These are phyloP conservation scores for Pseudogymnoascus sp. DNA, from an alignment of 2,329 filamentous ascomycete species.

Conservation along the genomic window DNA sequence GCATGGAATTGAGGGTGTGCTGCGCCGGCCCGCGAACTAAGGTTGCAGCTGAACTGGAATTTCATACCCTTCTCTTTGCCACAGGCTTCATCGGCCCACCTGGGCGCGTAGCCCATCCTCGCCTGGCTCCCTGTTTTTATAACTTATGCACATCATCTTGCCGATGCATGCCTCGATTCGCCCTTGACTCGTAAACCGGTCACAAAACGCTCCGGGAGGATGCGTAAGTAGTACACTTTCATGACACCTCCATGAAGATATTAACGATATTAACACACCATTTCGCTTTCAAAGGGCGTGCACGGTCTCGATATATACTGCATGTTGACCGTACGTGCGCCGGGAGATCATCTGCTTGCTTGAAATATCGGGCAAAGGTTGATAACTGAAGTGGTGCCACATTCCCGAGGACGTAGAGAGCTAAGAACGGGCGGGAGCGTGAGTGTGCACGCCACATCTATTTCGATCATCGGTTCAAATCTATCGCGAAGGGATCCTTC, in stretches of 20 bases:
- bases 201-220: background rate
- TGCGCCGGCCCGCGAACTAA: constrained; percentile 13
- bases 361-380: constrained; percentile 1
- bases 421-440: background rate
- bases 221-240: background rate
- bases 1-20: constrained; percentile 13
- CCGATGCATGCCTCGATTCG: background rate
- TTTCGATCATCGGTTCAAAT: constrained; percentile 3
- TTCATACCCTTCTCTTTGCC: background rate
- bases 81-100: constrained; percentile 3
- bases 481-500: background rate
- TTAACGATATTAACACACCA: constrained; percentile 5
- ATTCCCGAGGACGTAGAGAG: background rate
- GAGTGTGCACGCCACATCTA: constrained; percentile 8
- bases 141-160: constrained; percentile 9
- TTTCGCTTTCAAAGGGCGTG: background rate
- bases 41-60: constrained; percentile 9
- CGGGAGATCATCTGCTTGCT: constrained; percentile 11
- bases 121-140: background rate
- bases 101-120: background rate
- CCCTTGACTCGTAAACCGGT: constrained; percentile 7
- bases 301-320: constrained; percentile 1
- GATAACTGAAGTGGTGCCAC: background rate
- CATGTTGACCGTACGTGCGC: constrained; percentile 2
- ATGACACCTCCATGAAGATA: background rate